These are phyloP conservation scores for Penicillium sp. DNA, from an alignment of 2,329 filamentous ascomycete genomes.

Conservation along the genomic window DNA sequence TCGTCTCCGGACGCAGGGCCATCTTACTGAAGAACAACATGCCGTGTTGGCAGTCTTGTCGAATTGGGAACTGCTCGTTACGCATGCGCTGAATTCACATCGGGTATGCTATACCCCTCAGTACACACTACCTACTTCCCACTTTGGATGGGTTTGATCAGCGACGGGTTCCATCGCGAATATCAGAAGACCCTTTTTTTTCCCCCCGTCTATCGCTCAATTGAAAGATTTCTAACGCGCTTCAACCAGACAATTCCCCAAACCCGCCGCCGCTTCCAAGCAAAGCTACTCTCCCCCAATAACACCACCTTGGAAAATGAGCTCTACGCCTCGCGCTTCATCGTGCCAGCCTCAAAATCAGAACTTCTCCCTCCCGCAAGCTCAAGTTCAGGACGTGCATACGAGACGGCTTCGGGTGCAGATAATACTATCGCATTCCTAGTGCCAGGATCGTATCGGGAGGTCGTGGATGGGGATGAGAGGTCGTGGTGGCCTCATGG, in stretches of 20 bases:
- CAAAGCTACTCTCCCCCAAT: conserved; percentile 39
- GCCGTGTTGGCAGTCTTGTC: conserved; percentile 44
- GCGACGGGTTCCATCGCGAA: neutral
- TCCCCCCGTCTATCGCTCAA: too few relatives aligned
- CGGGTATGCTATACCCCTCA: conserved; percentile 33
- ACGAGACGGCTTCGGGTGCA: conserved; percentile 16
- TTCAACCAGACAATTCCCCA: conserved; percentile 38
- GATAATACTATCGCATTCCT: conserved; percentile 17
- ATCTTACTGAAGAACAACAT: conserved; percentile 41
- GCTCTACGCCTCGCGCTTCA: conserved; percentile 35
- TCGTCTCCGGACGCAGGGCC: conserved; percentile 16
- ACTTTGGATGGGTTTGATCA: neutral
- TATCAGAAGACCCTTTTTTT: too few relatives aligned
- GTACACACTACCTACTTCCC: neutral
- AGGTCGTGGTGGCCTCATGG: conserved; percentile 23
- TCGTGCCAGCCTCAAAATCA: conserved; percentile 24
- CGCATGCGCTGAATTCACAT: conserved; percentile 44
- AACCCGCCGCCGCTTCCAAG: conserved; percentile 42
- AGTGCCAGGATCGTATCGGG: conserved; percentile 20
- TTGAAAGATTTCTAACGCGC: too few relatives aligned
- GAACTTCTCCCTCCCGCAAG: conserved; percentile 9
- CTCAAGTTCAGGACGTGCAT: neutral
- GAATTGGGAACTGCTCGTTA: conserved; percentile 45
- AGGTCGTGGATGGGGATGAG: conserved; percentile 22
- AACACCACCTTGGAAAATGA: conserved; percentile 33